These are phyloP conservation scores for Lactifluus pinguis DNA, from an alignment of 768 basidiomycete species.

Conservation along the genomic window DNA sequence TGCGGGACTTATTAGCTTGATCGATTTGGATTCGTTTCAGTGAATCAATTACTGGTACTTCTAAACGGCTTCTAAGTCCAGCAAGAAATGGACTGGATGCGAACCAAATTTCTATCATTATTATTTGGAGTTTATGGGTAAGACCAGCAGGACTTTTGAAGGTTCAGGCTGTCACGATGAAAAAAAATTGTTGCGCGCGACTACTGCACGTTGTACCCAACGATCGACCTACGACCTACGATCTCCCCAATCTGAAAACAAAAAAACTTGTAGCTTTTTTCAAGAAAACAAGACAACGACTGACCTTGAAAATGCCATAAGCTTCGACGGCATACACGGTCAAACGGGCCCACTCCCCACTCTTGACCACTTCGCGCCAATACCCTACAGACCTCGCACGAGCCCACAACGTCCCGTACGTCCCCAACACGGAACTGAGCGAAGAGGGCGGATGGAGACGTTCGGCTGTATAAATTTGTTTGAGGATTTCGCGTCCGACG, in stretches of 20 bases:
- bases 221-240: too few species aligned
- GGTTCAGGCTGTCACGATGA: too few species aligned
- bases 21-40: too few species aligned
- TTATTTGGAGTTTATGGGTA: too few species aligned
- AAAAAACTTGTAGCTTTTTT: neutral
- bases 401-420: constrained; percentile 57
- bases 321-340: constrained; percentile 77
- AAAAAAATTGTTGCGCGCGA: too few species aligned
- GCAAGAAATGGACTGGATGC: too few species aligned
- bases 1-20: too few species aligned
- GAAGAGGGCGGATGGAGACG: constrained; percentile 58
- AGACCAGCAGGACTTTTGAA: neutral
- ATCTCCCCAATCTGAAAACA: constrained; percentile 73
- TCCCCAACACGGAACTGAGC: constrained; percentile 41
- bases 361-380: constrained; percentile 50
- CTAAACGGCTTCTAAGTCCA: too few species aligned
- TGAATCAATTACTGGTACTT: too few species aligned
- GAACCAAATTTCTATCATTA: too few species aligned
- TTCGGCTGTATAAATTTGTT: constrained; percentile 45
- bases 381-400: constrained; percentile 49
- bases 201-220: constrained; percentile 25
- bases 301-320: constrained; percentile 87
- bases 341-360: constrained; percentile 59
- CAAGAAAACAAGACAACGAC: constrained; percentile 18
- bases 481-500: constrained; percentile 62